phyloP scores from a whole-genome alignment of 2,329 filamentous ascomycete genomes.

The Laburnicola sp. region DNA sequence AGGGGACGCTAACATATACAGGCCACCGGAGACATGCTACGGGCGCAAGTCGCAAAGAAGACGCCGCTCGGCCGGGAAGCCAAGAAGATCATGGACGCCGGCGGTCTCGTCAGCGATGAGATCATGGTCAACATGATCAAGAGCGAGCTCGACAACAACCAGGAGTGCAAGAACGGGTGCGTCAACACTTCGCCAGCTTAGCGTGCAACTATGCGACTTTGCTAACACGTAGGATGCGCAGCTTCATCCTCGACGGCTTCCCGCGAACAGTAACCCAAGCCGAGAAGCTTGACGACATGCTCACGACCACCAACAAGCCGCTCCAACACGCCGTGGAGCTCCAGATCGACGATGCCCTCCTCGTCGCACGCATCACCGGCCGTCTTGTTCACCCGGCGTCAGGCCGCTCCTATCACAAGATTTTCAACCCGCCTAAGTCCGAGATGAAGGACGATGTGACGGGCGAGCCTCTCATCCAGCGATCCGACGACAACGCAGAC shows the following conservation, averaged over 20 bases:
- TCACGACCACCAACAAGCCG: constrained; percentile 73
- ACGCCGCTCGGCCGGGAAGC: constrained; percentile 90
- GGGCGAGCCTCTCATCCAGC: constrained; percentile 93
- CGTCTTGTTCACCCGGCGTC: constrained; percentile 94
- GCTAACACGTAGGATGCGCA: constrained; percentile 46
- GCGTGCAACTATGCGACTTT: neutral
- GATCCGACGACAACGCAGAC: constrained; percentile 95
- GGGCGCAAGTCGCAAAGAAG: constrained; percentile 97
- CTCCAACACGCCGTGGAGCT: constrained; percentile 96
- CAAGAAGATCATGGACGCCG: constrained; percentile 99
- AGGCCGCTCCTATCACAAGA: constrained; percentile 94
- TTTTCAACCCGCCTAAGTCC: constrained; percentile 97
- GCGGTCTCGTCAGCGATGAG: constrained; percentile 95
- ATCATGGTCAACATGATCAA: constrained; percentile 99
- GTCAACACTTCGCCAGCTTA: constrained; percentile 6
- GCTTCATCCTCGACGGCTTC: constrained; percentile 99
- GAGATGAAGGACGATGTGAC: constrained; percentile 95
- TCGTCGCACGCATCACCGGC: constrained; percentile 95
- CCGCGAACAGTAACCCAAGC: constrained; percentile 95
- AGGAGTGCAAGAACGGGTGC: constrained; percentile 95
- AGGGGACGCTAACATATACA: constrained; percentile 47
- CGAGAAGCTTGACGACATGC: constrained; percentile 92
- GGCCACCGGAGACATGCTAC: constrained; percentile 99
- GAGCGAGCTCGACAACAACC: constrained; percentile 90
- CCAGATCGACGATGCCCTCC: constrained; percentile 90